Base-by-base conservation (phyloP, 768 basidiomycete species). In the Chalciporus chontae region DNA sequence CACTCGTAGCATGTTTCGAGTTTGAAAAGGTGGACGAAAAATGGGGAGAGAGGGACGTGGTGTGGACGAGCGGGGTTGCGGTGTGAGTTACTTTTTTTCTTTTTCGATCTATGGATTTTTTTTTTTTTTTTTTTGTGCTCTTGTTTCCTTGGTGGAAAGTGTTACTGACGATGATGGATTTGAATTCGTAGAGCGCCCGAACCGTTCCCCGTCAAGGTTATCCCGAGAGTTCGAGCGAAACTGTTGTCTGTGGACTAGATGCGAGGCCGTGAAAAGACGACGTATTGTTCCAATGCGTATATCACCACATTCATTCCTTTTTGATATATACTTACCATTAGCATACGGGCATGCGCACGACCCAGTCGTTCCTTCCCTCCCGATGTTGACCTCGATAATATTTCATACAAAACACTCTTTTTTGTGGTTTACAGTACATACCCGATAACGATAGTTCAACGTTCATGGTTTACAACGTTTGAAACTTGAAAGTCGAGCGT, bases 1-100 rank as follows among this genome's bases (percentile, higher is more conserved):
- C 49, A 5, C 39, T 50, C 3, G 10, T 50, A n/a, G 45, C 49
- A 19, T 50, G 49, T 21, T 50, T 50, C 49, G 43, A 50, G 31
- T 45, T 50, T 10, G 45, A 18, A 38, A 50, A 45, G 43, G 38
- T 45, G 39, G 38, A 40, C 14, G 43, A 40, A 17, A 39, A 6
- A 4, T 50, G 49, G 49, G 39, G 43, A 8, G 18, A 45, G 4
- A 8, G 45, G 39, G 39, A 50, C 7, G 49, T 50, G 27, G 7
- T 32, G 19, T 50, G 49, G 43, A 40, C 49, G 9, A 50, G 29
- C 23, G 49, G 43, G 14, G 37, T 50, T 13, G 29, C 38, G 2
- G 43, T 45, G 43, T 45, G 38, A 39, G 49, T 45, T 11, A 6
- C 10, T 24, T 50, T 40, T 15, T 19, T 5, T 14, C 5, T 29